Percentiles rank a stretch among this genome's conserved stretches.
Evolutionary conservation across 495 filamentous ascomycete species (phyloP).

Genomic region (Podospora pseudopauciseta): DNA sequence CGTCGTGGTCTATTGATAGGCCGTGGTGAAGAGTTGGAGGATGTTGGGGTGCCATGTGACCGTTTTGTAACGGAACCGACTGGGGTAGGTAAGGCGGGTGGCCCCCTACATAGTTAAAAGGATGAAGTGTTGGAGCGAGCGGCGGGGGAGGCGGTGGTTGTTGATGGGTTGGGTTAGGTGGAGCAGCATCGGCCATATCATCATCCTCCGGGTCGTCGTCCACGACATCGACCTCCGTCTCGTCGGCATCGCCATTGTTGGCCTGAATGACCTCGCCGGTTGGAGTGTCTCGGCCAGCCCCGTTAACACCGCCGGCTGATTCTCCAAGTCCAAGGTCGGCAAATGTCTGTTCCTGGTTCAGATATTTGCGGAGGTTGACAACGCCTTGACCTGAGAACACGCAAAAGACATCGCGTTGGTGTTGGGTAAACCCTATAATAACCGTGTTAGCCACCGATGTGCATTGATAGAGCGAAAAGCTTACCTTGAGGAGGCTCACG

Average conservation of each 20-base stretch:
- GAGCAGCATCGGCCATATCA: not conserved
- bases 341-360: slow-evolving; percentile 51
- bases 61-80: not conserved
- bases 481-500: slow-evolving; percentile 75
- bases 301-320: not conserved
- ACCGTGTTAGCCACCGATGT: slow-evolving; percentile 26
- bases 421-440: slow-evolving; percentile 79
- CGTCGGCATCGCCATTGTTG: slow-evolving; percentile 13
- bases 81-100: not conserved
- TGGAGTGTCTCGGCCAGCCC: slow-evolving; percentile 12
- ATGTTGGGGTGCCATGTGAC: not conserved
- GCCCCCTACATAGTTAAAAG: not conserved
- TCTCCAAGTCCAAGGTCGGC: slow-evolving; percentile 18
- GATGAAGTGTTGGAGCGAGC: not conserved
- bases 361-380: slow-evolving; percentile 64
- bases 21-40: not conserved
- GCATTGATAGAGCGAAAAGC: slow-evolving; percentile 6
- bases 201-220: slow-evolving; percentile 16
- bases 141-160: not conserved
- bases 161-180: not conserved
- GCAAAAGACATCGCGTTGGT: slow-evolving; percentile 93
- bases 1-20: not conserved
- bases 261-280: slow-evolving; percentile 1
- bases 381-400: slow-evolving; percentile 94
- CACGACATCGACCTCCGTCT: slow-evolving; percentile 13